Conservation (phyloP, 106 monocot species). For the Narthecium ossifragum region DNA sequence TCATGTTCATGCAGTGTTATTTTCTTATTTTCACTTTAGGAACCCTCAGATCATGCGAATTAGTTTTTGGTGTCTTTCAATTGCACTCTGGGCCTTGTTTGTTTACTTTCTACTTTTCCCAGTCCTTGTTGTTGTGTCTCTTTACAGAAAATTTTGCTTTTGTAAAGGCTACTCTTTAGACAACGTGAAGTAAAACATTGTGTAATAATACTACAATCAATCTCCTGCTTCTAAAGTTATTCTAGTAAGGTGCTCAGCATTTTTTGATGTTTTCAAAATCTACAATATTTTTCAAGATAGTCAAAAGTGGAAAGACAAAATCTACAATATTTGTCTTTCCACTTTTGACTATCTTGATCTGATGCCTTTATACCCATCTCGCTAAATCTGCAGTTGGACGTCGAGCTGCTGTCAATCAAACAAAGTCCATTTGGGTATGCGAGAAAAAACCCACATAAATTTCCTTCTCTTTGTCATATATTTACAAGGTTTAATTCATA, state of each 20-base stretch:
- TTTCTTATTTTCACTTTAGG: too few relatives aligned
- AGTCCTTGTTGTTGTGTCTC: too few relatives aligned
- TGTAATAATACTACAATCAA: too few relatives aligned
- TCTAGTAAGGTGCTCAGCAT: not conserved
- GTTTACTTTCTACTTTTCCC: too few relatives aligned
- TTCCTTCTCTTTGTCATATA: not conserved
- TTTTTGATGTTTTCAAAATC: not conserved
- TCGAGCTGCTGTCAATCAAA: constrained; percentile 56
- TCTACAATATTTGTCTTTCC: not conserved
- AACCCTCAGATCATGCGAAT: too few relatives aligned
- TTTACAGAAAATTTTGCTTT: too few relatives aligned
- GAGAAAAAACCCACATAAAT: not conserved
- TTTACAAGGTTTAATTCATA: not conserved
- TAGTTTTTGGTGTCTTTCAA: too few relatives aligned
- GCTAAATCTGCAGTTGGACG: constrained; percentile 33
- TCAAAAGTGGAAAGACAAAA: too few relatives aligned
- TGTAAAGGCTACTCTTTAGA: too few relatives aligned
- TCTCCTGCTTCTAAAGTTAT: not conserved
- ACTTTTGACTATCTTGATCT: not conserved
- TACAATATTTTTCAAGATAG: not conserved
- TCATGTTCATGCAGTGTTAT: too few relatives aligned
- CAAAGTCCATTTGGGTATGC: constrained; percentile 64
- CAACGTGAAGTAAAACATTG: too few relatives aligned
- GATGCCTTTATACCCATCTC: not conserved
- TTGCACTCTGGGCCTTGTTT: too few relatives aligned